Evolutionary conservation across 179 eudicot genomes (phyloP).

Genomic region (Spinacia oleracea): DNA sequence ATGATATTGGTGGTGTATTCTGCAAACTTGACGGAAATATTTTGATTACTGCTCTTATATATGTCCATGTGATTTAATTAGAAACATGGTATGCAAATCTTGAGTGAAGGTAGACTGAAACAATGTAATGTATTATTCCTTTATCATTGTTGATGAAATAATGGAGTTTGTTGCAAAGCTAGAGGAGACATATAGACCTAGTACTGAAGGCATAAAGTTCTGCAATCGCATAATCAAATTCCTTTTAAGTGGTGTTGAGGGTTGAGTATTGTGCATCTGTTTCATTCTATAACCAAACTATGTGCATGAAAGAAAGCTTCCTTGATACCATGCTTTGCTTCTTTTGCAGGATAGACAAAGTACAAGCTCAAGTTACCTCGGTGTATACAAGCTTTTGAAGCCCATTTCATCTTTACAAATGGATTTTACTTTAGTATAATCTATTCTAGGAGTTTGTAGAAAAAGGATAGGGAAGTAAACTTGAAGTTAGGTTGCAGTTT

Average conservation of each 20-base stretch:
- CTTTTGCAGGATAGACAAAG: conserved; percentile 1
- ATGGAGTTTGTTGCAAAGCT: not conserved
- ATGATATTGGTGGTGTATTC: not conserved
- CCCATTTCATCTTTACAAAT: not conserved
- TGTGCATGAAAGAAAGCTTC: not conserved
- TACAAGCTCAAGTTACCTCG: not conserved
- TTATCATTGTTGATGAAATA: not conserved
- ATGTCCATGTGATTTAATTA: not conserved
- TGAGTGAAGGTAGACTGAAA: not conserved
- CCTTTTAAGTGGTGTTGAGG: no score
- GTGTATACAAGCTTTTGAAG: not conserved
- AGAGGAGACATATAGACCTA: not conserved
- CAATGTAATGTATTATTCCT: not conserved
- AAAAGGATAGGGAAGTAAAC: not conserved
- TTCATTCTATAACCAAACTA: not conserved
- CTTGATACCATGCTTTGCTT: not conserved
- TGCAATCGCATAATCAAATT: not conserved
- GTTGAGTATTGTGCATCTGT: not conserved
- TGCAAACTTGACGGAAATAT: not conserved
- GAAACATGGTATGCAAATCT: not conserved
- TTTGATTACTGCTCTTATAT: not conserved
- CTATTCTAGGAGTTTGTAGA: not conserved
- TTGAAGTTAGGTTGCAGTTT: conserved; percentile 10
- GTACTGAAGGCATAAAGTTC: not conserved
- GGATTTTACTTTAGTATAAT: not conserved